These are phyloP conservation scores for Auricularia cornea DNA, from an alignment of 768 basidiomycete species.

Conservation along the genomic window DNA sequence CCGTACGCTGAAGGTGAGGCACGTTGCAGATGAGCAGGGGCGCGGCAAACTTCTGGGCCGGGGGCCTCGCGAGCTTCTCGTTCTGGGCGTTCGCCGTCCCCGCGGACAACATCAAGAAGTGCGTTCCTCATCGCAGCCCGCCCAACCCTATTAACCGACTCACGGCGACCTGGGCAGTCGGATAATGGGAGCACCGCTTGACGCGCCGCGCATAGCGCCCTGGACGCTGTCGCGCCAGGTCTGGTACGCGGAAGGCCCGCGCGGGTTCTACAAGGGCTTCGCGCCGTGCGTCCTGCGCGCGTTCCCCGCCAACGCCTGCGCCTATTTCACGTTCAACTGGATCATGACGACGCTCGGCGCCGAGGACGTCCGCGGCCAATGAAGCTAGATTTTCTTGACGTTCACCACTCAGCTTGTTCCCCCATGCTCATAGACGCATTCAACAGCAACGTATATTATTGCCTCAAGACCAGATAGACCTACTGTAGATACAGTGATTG, in stretches of 20 bases:
- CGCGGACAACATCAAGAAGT: slow-evolving; percentile 82
- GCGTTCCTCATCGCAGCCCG: no score
- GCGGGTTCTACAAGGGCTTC: slow-evolving; percentile 59
- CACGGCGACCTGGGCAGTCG: no score
- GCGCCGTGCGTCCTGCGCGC: slow-evolving; percentile 62
- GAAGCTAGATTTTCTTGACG: no score
- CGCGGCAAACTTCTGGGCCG: slow-evolving; percentile 54
- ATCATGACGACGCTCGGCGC: slow-evolving; percentile 57
- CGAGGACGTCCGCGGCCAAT: slow-evolving; percentile 41
- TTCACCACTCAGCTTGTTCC: no score
- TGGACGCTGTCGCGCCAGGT: slow-evolving; percentile 43
- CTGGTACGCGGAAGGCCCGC: slow-evolving; percentile 40
- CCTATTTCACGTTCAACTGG: slow-evolving; percentile 72
- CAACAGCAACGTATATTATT: no score
- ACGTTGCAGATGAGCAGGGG: slow-evolving; percentile 47
- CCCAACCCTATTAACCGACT: no score
- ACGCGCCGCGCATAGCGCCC: slow-evolving; percentile 37
- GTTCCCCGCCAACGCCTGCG: slow-evolving; percentile 73
- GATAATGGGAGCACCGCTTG: slow-evolving; percentile 51
- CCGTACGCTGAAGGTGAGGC: slow-evolving; percentile 2
- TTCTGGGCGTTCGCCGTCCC: slow-evolving; percentile 68
- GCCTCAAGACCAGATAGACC: no score
- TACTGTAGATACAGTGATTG: no score
- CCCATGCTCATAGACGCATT: no score
- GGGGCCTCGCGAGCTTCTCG: slow-evolving; percentile 51